Percentiles rank a stretch among this genome's conserved stretches.
These are phyloP conservation scores for Coemansia sp. DNA, from an alignment of 192 early-diverging fungal genomes.

Conservation along the genomic window DNA sequence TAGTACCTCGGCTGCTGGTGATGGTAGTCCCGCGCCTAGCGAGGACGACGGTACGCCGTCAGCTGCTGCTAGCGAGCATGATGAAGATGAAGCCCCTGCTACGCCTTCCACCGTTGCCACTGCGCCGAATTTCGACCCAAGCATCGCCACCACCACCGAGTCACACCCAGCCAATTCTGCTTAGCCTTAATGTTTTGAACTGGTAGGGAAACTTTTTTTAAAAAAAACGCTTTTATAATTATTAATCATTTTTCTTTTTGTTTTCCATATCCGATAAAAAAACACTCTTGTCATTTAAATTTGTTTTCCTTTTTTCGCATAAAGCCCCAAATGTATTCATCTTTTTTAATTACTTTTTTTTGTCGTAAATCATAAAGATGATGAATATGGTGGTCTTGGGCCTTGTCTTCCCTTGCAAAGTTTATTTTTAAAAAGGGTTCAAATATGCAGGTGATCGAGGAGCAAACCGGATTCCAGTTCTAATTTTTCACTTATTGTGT, in stretches of 20 bases:
- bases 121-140: neutral
- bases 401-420: too few species aligned
- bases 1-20: neutral
- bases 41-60: neutral
- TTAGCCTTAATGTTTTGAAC: neutral
- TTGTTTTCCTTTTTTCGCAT: neutral
- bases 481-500: too few species aligned
- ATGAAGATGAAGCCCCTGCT: conserved; percentile 4
- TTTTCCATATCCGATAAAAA: too few species aligned
- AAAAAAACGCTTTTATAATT: neutral
- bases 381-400: too few species aligned
- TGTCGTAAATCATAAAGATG: too few species aligned
- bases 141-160: neutral
- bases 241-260: neutral
- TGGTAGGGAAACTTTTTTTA: neutral
- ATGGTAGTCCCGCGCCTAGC: neutral
- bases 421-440: neutral
- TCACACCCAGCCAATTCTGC: neutral
- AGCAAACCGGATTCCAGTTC: conserved; percentile 8
- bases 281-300: too few species aligned
- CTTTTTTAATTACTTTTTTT: neutral
- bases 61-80: conserved; percentile 11
- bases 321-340: too few species aligned
- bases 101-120: neutral
- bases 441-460: neutral